These are phyloP conservation scores for Toxicodendron radicans DNA, from an alignment of 345 rosid genomes.

Conservation along the genomic window DNA sequence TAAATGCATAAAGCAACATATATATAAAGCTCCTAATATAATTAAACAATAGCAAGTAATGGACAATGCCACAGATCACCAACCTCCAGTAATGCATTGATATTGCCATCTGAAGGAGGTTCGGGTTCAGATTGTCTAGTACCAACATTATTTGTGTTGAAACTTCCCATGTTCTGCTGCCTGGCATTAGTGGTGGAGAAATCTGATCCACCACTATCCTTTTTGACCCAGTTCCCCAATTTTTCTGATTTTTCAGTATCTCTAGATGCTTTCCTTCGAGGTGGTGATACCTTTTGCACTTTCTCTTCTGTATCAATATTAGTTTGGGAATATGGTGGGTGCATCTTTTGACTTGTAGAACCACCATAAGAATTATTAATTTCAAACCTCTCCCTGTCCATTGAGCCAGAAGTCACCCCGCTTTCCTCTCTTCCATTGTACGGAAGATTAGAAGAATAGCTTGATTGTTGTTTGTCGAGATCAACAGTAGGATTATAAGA, in stretches of 20 bases:
- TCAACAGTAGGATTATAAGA: constrained; percentile 44
- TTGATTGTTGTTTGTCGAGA: constrained; percentile 48
- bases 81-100: constrained; percentile 87
- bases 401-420: constrained; percentile 44
- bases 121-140: constrained; percentile 49
- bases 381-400: constrained; percentile 63
- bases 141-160: constrained; percentile 42
- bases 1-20: constrained; percentile 12
- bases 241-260: constrained; percentile 72
- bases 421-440: constrained; percentile 56
- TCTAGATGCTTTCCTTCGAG: constrained; percentile 69
- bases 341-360: constrained; percentile 49
- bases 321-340: constrained; percentile 50
- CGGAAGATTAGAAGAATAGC: constrained; percentile 42
- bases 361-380: constrained; percentile 45
- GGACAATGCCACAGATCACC: constrained; percentile 12
- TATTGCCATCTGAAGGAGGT: constrained; percentile 60
- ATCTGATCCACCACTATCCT: constrained; percentile 57
- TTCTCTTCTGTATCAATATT: constrained; percentile 67
- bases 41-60: background rate
- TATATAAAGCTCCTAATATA: background rate
- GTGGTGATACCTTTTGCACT: constrained; percentile 77
- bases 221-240: constrained; percentile 48
- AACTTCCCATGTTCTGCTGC: constrained; percentile 41
- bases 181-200: constrained; percentile 39